phyloP scores from a whole-genome alignment of 2,329 filamentous ascomycete genomes.

The Aspergillus intermedius region DNA sequence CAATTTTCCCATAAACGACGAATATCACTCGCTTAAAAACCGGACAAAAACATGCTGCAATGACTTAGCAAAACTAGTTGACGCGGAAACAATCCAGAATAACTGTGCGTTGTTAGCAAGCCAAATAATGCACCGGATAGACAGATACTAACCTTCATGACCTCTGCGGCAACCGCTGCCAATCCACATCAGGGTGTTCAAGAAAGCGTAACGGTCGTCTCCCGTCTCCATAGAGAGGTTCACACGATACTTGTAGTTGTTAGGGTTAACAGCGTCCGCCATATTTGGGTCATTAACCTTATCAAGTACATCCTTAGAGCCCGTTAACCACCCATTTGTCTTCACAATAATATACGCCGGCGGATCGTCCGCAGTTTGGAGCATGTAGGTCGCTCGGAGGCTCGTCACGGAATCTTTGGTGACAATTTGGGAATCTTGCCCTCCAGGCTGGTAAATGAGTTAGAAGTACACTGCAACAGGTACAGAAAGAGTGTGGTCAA shows the following conservation, averaged over 20 bases:
- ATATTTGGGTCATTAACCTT: conserved; percentile 40
- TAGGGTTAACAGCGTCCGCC: conserved; percentile 43
- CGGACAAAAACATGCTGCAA: conserved; percentile 6
- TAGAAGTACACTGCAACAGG: conserved; percentile 2
- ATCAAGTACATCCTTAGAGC: conserved; percentile 44
- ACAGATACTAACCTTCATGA: conserved; percentile 36
- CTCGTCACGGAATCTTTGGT: conserved; percentile 44
- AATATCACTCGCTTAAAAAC: conserved; percentile 18
- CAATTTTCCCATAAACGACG: conserved; percentile 17
- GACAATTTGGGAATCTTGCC: conserved; percentile 45
- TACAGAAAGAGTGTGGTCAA: background rate
- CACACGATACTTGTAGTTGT: conserved; percentile 44
- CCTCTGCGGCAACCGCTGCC: conserved; percentile 43
- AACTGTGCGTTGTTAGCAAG: conserved; percentile 11
- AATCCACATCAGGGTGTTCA: conserved; percentile 47
- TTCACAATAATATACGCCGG: conserved; percentile 44
- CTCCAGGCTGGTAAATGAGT: conserved; percentile 36
- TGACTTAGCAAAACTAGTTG: conserved; percentile 11
- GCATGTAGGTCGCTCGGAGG: conserved; percentile 40
- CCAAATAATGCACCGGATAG: background rate
- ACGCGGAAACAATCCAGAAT: conserved; percentile 23
- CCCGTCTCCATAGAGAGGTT: conserved; percentile 45
- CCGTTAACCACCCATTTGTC: conserved; percentile 44
- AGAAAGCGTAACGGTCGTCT: conserved; percentile 44
- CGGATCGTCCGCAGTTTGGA: conserved; percentile 47